A percentile compares a stretch with the other conserved stretches of the same genome.
These are phyloP conservation scores for Lantana camara DNA, from an alignment of 257 asterid genomes.

Conservation along the genomic window DNA sequence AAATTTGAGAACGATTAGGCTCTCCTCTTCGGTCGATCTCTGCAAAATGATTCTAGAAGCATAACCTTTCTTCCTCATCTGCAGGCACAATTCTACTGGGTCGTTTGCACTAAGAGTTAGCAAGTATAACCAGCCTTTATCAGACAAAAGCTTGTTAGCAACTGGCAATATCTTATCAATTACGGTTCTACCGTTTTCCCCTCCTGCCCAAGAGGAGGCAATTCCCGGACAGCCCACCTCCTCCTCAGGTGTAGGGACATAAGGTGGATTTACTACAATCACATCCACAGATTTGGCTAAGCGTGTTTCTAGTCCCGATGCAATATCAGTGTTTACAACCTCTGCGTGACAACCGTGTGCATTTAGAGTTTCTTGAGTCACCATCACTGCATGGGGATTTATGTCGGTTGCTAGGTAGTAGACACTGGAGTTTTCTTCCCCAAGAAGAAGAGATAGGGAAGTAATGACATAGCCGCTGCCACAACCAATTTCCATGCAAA, in stretches of 20 bases:
- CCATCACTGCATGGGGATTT: slow-evolving; percentile 74
- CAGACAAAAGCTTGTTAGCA: slow-evolving; percentile 77
- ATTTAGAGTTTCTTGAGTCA: slow-evolving; percentile 64
- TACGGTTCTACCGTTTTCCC: slow-evolving; percentile 80
- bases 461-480: slow-evolving; percentile 93
- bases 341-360: slow-evolving; percentile 81
- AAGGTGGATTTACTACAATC: slow-evolving; percentile 95
- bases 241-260: slow-evolving; percentile 94
- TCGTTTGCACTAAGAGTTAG: slow-evolving; percentile 71
- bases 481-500: slow-evolving; percentile 92
- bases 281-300: slow-evolving; percentile 71
- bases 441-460: slow-evolving; percentile 83
- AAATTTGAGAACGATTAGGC: slow-evolving; percentile 80
- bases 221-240: slow-evolving; percentile 89
- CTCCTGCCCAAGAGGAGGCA: slow-evolving; percentile 93
- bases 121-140: slow-evolving; percentile 86
- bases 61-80: slow-evolving; percentile 82
- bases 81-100: slow-evolving; percentile 72
- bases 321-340: slow-evolving; percentile 68
- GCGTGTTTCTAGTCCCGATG: slow-evolving; percentile 64
- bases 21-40: slow-evolving; percentile 96
- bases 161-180: slow-evolving; percentile 86
- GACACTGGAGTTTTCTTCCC: slow-evolving; percentile 35
- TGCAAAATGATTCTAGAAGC: slow-evolving; percentile 74
- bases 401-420: slow-evolving; percentile 79